These are phyloP conservation scores for Fusarium dimerum DNA, from an alignment of 2,329 filamentous ascomycete species.

Conservation along the genomic window DNA sequence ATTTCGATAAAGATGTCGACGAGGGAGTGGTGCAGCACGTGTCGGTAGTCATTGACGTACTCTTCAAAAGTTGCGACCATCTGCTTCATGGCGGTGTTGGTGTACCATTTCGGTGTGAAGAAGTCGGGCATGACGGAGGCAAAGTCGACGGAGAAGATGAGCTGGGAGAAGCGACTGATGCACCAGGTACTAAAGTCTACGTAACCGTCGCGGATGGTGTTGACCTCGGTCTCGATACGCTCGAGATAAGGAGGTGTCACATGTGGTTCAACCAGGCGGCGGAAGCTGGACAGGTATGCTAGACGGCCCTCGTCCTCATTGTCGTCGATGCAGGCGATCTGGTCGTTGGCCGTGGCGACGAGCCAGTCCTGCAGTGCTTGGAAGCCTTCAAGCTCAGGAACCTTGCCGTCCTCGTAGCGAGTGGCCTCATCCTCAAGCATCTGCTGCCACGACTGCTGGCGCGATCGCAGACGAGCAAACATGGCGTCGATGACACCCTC, in stretches of 20 bases:
- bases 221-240: conserved; percentile 71
- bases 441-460: conserved; percentile 83
- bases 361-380: conserved; percentile 94
- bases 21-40: conserved; percentile 81
- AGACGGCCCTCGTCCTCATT: conserved; percentile 73
- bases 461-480: conserved; percentile 80
- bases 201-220: conserved; percentile 81
- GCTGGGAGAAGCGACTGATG: conserved; percentile 79
- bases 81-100: conserved; percentile 81
- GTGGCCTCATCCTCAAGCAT: conserved; percentile 84
- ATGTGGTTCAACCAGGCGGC: conserved; percentile 76
- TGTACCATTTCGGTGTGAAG: conserved; percentile 91
- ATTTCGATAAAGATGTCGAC: conserved; percentile 93
- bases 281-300: conserved; percentile 85
- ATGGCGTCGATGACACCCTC: conserved; percentile 96
- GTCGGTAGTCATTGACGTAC: conserved; percentile 85
- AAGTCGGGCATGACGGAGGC: conserved; percentile 79
- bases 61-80: conserved; percentile 95
- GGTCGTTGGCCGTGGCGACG: conserved; percentile 94
- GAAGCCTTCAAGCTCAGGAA: conserved; percentile 62
- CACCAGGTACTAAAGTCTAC: conserved; percentile 94
- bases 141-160: conserved; percentile 93
- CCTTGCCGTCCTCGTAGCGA: conserved; percentile 64
- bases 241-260: conserved; percentile 81
- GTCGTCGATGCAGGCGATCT: conserved; percentile 97